Evolutionary conservation across 345 rosid species (phyloP).

Genomic region (Brassica incana): DNA sequence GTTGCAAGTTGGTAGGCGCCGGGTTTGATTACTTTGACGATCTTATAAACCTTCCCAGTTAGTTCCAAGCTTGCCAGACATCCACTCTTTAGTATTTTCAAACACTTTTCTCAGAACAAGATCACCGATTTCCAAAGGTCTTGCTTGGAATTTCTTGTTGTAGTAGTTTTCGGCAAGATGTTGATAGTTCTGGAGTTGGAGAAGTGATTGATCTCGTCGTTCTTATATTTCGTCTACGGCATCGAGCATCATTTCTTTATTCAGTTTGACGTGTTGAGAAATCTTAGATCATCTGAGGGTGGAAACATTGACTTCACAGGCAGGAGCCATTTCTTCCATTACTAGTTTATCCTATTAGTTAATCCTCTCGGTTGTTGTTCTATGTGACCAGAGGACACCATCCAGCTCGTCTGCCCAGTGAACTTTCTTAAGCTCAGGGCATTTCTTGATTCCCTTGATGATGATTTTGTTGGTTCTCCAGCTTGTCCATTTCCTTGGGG

Average conservation of each 20-base stretch:
- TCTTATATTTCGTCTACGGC: not conserved
- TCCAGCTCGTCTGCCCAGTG: not conserved
- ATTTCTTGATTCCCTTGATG: not conserved
- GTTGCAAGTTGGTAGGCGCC: too few relatives aligned
- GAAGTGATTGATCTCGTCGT: not conserved
- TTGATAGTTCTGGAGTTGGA: not conserved
- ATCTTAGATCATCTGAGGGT: not conserved
- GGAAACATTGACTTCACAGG: not conserved
- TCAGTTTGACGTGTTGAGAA: not conserved
- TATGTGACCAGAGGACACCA: not conserved
- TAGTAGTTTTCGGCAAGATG: not conserved
- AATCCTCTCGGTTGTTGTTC: not conserved
- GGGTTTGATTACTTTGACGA: too few relatives aligned
- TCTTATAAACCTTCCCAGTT: not conserved
- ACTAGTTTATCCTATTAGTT: not conserved
- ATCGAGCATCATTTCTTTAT: not conserved
- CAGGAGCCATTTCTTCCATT: not conserved
- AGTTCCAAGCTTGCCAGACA: not conserved
- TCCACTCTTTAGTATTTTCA: not conserved
- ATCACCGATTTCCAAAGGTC: not conserved
- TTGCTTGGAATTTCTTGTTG: not conserved
- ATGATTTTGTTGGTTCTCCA: not conserved
- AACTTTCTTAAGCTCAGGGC: not conserved
- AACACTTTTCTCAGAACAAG: not conserved
- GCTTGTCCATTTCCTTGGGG: not conserved